Conservation (phyloP, 75 land plant genomes). For the Ceratopteris richardii region DNA sequence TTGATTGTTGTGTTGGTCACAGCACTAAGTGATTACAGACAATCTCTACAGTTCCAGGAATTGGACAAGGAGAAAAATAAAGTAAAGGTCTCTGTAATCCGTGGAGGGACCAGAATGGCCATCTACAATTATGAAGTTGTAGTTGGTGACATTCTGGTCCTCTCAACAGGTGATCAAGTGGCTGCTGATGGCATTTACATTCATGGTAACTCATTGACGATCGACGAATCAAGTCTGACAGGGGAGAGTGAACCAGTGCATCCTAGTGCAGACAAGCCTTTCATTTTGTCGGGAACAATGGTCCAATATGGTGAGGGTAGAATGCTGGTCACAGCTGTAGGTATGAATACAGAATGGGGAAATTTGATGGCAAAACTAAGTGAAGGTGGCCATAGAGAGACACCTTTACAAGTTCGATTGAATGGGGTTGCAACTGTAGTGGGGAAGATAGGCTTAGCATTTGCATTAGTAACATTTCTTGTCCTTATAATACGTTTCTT, state of each 20-base stretch:
- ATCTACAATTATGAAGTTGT: constrained; percentile 68
- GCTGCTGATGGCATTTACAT: constrained; percentile 82
- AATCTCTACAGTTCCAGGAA: constrained; percentile 84
- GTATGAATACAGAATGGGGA: constrained; percentile 93
- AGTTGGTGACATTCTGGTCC: constrained; percentile 75
- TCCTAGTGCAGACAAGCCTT: constrained; percentile 56
- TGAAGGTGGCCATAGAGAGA: constrained; percentile 87
- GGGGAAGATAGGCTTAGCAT: constrained; percentile 69
- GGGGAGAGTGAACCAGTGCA: constrained; percentile 83
- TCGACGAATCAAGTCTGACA: constrained; percentile 79
- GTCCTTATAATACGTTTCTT: constrained; percentile 49
- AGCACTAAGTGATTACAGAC: constrained; percentile 86
- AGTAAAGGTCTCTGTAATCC: constrained; percentile 61
- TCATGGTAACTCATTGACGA: constrained; percentile 66
- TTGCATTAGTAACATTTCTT: constrained; percentile 69
- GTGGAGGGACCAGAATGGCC: constrained; percentile 57
- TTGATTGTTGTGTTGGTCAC: constrained; percentile 85
- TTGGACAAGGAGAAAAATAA: constrained; percentile 93
- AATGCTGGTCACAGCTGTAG: constrained; percentile 84
- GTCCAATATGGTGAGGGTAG: constrained; percentile 77
- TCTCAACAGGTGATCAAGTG: constrained; percentile 80
- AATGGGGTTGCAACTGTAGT: constrained; percentile 86
- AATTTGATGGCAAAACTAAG: constrained; percentile 73
- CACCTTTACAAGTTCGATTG: constrained; percentile 80
- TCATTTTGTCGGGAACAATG: constrained; percentile 76